Evolutionary conservation across 2,329 filamentous ascomycete species (phyloP), one percentile per base, ranked within the genome.

Genomic region (Calonectria ilicicola): DNA sequence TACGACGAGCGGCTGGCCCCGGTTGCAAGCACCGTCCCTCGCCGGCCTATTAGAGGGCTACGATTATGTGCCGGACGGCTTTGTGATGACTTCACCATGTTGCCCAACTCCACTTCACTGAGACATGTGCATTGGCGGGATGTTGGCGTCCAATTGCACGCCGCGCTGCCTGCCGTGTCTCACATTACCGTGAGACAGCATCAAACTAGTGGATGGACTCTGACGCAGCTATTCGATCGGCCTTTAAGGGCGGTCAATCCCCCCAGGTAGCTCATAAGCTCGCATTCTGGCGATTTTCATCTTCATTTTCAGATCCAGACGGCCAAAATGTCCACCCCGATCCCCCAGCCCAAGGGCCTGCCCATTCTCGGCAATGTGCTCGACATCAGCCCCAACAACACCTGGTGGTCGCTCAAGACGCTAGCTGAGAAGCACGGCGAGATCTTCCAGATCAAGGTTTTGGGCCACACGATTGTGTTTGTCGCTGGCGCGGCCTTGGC

Each of bases 401-500:
- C 82, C 0, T 85, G 83, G 83, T 65, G 73, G 5, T 85, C 82
- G 1, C 77, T 85, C 38, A 84, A 83, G 77, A 79, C 76, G 47
- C 82, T 85, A 0, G 75, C 81, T 0, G 83, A 84, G 58, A 74
- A 82, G 67, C 77, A 85, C 60, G 82, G 83, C 29, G 83, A 85
- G 29, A 85, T 85, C 66, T 85, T 85, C 72, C 79, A 84, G 75
- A 78, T 85, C 77, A 84, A 81, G 27, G 76, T 84, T 6, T 75
- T 84, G 5, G 79, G 80, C 23, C 77, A 81, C 10, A 81, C 80
- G 26, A 74, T 85, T 23, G 76, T 84, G 38, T 90, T 90, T 71
- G 84, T 88, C 8, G 88, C 87, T 15, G 85, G 87, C 65, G 83
- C 82, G 9, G 85, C 84, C n/a, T 84, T 90, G 9, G 84, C 87